These are phyloP conservation scores for Diaporthe aspalathi DNA, from an alignment of 2,329 filamentous ascomycete species.

Conservation along the genomic window DNA sequence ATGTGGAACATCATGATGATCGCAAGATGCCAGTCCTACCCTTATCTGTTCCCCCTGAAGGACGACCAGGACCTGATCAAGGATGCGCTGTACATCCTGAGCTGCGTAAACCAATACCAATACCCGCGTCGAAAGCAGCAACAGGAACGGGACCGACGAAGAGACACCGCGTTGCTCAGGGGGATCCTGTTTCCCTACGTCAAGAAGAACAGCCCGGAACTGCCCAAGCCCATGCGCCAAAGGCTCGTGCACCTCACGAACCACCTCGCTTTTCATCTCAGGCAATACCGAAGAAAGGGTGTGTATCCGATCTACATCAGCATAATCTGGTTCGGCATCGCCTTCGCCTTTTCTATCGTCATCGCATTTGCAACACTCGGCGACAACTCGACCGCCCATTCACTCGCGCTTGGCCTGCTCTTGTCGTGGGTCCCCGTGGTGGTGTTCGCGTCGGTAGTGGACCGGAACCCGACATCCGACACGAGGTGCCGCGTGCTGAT, in stretches of 20 bases:
- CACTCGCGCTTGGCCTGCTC: neutral
- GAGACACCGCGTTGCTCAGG: conserved; percentile 4
- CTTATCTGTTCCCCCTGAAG: neutral
- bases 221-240: neutral
- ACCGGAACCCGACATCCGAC: conserved; percentile 11
- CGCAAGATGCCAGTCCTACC: neutral
- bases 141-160: neutral
- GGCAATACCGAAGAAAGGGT: neutral
- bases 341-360: neutral
- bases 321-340: conserved; percentile 16
- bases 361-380: conserved; percentile 5
- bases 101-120: conserved; percentile 19
- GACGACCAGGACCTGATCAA: conserved; percentile 16
- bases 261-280: neutral
- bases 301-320: conserved; percentile 6
- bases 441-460: neutral
- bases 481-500: neutral
- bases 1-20: conserved; percentile 22
- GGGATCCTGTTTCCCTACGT: neutral
- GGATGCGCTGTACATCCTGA: conserved; percentile 4
- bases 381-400: conserved; percentile 1
- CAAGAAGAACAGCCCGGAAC: neutral
- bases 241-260: conserved; percentile 2
- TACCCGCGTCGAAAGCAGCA: neutral
- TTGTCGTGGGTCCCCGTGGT: neutral